A percentile compares a stretch with the other conserved stretches of the same genome.
These are phyloP conservation scores for Stachybotrys echinatus DNA, from an alignment of 2,329 filamentous ascomycete genomes.

Conservation along the genomic window DNA sequence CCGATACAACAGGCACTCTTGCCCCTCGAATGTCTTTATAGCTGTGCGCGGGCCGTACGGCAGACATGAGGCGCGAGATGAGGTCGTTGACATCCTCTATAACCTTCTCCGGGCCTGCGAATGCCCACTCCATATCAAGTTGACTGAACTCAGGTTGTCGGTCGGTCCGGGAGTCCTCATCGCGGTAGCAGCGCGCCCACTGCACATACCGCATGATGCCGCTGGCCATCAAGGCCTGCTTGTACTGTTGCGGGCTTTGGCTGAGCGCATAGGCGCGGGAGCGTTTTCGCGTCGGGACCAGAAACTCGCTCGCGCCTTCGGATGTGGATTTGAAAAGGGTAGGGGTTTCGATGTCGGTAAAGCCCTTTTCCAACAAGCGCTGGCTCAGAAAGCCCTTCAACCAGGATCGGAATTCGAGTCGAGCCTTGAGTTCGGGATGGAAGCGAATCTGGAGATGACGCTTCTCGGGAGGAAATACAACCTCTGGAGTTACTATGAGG, in stretches of 20 bases:
- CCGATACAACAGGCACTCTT: slow-evolving; percentile 23
- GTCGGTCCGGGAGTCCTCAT: slow-evolving; percentile 89
- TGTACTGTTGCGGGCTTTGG: slow-evolving; percentile 97
- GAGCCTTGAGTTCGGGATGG: slow-evolving; percentile 57
- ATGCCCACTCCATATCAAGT: slow-evolving; percentile 92
- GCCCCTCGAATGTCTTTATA: slow-evolving; percentile 58
- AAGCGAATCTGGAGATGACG: slow-evolving; percentile 84
- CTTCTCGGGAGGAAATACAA: slow-evolving; percentile 66
- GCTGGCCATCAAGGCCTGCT: slow-evolving; percentile 93
- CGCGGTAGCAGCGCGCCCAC: slow-evolving; percentile 89
- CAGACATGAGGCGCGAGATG: slow-evolving; percentile 19
- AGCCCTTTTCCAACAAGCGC: slow-evolving; percentile 51
- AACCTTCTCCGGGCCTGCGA: slow-evolving; percentile 51
- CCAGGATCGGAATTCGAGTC: slow-evolving; percentile 65
- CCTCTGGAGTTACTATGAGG: slow-evolving; percentile 70
- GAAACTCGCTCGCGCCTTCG: slow-evolving; percentile 89
- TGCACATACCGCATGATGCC: slow-evolving; percentile 83
- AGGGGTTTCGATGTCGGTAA: slow-evolving; percentile 84
- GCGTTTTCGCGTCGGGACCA: slow-evolving; percentile 76
- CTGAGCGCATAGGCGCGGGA: slow-evolving; percentile 85
- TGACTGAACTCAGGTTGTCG: slow-evolving; percentile 93
- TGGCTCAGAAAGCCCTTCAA: slow-evolving; percentile 49
- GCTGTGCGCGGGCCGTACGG: slow-evolving; percentile 29
- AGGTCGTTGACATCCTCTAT: slow-evolving; percentile 29
- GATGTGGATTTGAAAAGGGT: slow-evolving; percentile 96